These are phyloP conservation scores for Huntiella decipiens DNA, from an alignment of 2,329 filamentous ascomycete species.

Conservation along the genomic window DNA sequence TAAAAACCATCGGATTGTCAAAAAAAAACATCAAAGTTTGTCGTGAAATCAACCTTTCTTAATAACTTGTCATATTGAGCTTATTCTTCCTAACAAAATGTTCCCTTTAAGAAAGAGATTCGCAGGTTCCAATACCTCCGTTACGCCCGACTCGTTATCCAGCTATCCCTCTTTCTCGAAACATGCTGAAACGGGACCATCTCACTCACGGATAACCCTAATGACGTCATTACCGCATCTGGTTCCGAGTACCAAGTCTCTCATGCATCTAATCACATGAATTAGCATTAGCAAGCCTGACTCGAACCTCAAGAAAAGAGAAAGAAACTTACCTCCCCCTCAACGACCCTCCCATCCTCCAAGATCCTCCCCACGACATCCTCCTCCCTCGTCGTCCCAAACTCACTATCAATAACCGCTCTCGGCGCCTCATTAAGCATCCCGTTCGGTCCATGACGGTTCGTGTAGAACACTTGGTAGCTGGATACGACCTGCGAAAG, in stretches of 20 bases:
- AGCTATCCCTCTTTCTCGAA: neutral
- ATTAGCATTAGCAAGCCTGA: too few relatives aligned
- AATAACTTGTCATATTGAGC: too few relatives aligned
- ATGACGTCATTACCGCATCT: neutral
- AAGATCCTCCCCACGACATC: conserved; percentile 62
- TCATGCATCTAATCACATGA: neutral
- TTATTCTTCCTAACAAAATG: too few relatives aligned
- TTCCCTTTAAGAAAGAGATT: too few relatives aligned
- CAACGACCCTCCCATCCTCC: conserved; percentile 5
- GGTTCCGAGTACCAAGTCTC: neutral
- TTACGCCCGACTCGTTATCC: too few relatives aligned
- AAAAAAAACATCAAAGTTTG: too few relatives aligned
- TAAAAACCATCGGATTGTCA: too few relatives aligned
- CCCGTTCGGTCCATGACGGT: conserved; percentile 80
- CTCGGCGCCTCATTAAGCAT: conserved; percentile 60
- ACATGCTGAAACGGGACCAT: neutral
- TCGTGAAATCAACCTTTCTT: too few relatives aligned
- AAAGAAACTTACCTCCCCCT: conserved; percentile 2
- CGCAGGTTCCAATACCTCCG: too few relatives aligned
- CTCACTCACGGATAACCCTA: neutral
- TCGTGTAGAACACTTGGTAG: conserved; percentile 79
- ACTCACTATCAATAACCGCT: conserved; percentile 60
- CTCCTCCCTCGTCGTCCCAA: conserved; percentile 62
- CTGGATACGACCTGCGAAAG: conserved; percentile 69
- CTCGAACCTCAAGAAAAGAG: neutral